phyloP scores from a whole-genome alignment of 2,329 filamentous ascomycete genomes.

The Macroventuria anomochaeta region DNA sequence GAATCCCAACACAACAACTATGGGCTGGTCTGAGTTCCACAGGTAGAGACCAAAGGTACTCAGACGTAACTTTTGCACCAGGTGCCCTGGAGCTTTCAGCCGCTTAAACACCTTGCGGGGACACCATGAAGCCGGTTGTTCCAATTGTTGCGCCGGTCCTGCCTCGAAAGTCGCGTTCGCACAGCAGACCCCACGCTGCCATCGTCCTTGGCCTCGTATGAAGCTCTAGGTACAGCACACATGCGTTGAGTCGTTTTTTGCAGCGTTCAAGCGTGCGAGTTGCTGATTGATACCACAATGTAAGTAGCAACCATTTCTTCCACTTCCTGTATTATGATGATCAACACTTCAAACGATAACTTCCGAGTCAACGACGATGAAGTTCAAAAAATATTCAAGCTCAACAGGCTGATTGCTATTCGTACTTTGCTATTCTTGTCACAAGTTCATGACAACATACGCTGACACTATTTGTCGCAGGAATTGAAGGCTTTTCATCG shows the following conservation, averaged over 20 bases:
- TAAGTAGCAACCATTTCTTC: slow-evolving; percentile 6
- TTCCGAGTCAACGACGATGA: slow-evolving; percentile 48
- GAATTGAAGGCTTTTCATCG: not conserved
- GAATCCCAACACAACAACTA: not conserved
- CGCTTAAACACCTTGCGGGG: not conserved
- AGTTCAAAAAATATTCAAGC: slow-evolving; percentile 56
- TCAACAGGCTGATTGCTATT: slow-evolving; percentile 60
- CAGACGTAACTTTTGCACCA: not conserved
- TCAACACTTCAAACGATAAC: slow-evolving; percentile 40
- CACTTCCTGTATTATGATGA: slow-evolving; percentile 39
- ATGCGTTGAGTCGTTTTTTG: not conserved
- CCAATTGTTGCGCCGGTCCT: not conserved
- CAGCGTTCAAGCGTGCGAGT: slow-evolving; percentile 2
- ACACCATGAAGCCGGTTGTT: not conserved
- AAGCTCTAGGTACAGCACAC: not conserved
- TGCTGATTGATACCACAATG: not conserved
- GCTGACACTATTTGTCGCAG: slow-evolving; percentile 25
- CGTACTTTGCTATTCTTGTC: slow-evolving; percentile 1
- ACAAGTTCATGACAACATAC: not conserved
- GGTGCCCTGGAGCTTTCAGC: not conserved
- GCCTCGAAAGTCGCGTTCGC: not conserved
- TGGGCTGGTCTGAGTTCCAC: not conserved
- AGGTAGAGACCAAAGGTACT: no score
- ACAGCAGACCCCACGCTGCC: not conserved
- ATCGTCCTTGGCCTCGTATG: not conserved